Evolutionary conservation across 805 yeast species (phyloP).

Genomic region (Candida corydali): DNA sequence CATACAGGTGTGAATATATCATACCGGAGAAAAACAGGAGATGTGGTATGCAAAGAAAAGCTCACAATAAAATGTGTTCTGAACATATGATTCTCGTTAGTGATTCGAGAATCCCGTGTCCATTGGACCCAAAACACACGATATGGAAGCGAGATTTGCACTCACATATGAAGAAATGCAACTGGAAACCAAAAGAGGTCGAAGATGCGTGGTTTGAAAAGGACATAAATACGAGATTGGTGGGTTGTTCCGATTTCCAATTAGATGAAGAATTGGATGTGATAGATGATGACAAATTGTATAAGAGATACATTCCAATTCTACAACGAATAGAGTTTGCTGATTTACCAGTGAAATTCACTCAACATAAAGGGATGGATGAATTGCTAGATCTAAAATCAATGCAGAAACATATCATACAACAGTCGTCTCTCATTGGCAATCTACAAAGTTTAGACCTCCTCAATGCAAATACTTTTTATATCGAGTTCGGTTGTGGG

Average conservation of each 20-base stretch:
- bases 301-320: constrained; percentile 15
- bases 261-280: constrained; percentile 8
- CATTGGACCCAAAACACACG: constrained; percentile 70
- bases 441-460: constrained; percentile 46
- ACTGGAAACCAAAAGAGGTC: constrained; percentile 33
- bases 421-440: constrained; percentile 77
- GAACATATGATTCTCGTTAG: constrained; percentile 46
- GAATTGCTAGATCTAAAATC: constrained; percentile 45
- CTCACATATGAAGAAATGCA: constrained; percentile 61
- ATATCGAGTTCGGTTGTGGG: constrained; percentile 88
- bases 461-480: constrained; percentile 31
- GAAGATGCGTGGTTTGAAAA: constrained; percentile 48
- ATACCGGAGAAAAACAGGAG: constrained; percentile 47
- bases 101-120: constrained; percentile 60
- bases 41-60: constrained; percentile 60
- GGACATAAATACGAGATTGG: constrained; percentile 39
- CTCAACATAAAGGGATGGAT: constrained; percentile 27
- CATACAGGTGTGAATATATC: constrained; percentile 42
- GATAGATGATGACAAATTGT: constrained; percentile 6
- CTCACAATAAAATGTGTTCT: constrained; percentile 51
- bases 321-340: constrained; percentile 13
- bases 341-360: constrained; percentile 14
- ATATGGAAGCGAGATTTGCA: constrained; percentile 59
- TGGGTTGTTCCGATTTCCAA: constrained; percentile 9
- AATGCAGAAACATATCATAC: constrained; percentile 67